Conservation (phyloP, 177 flowering plant species). For the Vitis hybrid region DNA sequence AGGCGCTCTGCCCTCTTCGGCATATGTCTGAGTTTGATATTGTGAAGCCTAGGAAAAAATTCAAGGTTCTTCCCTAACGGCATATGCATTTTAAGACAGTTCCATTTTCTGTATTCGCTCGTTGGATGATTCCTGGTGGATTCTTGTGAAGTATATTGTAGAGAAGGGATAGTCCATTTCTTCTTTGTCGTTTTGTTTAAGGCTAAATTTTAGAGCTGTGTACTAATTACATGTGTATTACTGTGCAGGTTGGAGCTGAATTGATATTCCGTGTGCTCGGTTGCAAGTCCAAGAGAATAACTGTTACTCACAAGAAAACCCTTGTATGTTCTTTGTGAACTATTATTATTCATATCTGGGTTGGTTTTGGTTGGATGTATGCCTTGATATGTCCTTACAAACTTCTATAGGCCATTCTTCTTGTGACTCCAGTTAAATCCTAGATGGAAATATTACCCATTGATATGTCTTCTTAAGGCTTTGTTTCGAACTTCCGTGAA, state of each 20-base stretch:
- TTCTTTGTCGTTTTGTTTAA: neutral
- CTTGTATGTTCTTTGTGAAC: constrained; percentile 55
- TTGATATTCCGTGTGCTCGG: constrained; percentile 88
- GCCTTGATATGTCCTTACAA: neutral
- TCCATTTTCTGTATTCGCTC: neutral
- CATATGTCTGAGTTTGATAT: constrained; percentile 97
- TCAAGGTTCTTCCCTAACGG: constrained; percentile 50
- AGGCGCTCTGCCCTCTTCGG: constrained; percentile 93
- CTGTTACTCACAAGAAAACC: constrained; percentile 94
- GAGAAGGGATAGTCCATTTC: neutral
- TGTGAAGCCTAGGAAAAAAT: constrained; percentile 78
- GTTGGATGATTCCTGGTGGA: neutral
- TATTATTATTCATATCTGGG: neutral
- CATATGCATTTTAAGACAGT: neutral
- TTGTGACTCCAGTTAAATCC: no score
- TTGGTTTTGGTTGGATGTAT: neutral
- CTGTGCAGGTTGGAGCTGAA: constrained; percentile 81
- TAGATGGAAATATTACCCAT: neutral
- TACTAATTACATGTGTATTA: neutral
- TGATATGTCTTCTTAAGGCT: neutral
- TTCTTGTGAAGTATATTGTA: neutral
- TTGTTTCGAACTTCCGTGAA: neutral
- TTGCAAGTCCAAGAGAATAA: constrained; percentile 92
- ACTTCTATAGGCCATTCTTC: neutral
- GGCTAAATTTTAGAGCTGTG: constrained; percentile 1